Conservation (phyloP, 2,329 filamentous ascomycete species). For the Sporothrix mexicana region DNA sequence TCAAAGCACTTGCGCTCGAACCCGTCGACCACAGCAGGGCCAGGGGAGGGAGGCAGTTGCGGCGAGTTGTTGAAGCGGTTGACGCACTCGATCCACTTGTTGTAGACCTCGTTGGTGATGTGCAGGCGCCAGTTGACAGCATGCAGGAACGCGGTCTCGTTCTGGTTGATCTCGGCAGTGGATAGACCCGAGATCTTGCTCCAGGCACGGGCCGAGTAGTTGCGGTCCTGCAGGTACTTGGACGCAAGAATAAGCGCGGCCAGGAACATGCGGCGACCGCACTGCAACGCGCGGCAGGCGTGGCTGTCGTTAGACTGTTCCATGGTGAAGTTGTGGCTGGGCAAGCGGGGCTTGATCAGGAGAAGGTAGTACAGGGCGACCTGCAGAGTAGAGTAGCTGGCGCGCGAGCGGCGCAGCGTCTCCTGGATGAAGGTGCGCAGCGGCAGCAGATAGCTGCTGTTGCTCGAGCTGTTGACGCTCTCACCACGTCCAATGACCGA, state of each 20-base stretch:
- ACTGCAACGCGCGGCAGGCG: slow-evolving; percentile 82
- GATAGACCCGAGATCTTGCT: slow-evolving; percentile 98
- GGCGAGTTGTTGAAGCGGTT: slow-evolving; percentile 81
- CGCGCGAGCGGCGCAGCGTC: slow-evolving; percentile 90
- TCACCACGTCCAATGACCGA: slow-evolving; percentile 78
- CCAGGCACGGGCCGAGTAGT: slow-evolving; percentile 97
- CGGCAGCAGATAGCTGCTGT: slow-evolving; percentile 67
- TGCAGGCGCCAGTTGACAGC: slow-evolving; percentile 95
- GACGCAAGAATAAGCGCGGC: slow-evolving; percentile 93
- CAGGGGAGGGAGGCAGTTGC: slow-evolving; percentile 59
- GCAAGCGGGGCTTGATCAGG: slow-evolving; percentile 88
- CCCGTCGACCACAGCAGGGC: slow-evolving; percentile 41
- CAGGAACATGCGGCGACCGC: slow-evolving; percentile 96
- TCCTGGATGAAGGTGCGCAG: slow-evolving; percentile 97
- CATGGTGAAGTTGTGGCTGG: slow-evolving; percentile 81
- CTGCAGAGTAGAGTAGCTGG: slow-evolving; percentile 96
- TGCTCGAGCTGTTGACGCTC: slow-evolving; percentile 40
- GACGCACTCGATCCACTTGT: slow-evolving; percentile 92
- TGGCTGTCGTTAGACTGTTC: slow-evolving; percentile 78
- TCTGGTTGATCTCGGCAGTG: slow-evolving; percentile 92
- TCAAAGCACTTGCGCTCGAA: slow-evolving; percentile 57
- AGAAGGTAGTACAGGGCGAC: slow-evolving; percentile 96
- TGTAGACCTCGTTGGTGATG: slow-evolving; percentile 85
- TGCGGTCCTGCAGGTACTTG: slow-evolving; percentile 97
- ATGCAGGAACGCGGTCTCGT: slow-evolving; percentile 88